phyloP scores from a whole-genome alignment of 352 stramenopile genomes.

The Pythium apleroticum region DNA sequence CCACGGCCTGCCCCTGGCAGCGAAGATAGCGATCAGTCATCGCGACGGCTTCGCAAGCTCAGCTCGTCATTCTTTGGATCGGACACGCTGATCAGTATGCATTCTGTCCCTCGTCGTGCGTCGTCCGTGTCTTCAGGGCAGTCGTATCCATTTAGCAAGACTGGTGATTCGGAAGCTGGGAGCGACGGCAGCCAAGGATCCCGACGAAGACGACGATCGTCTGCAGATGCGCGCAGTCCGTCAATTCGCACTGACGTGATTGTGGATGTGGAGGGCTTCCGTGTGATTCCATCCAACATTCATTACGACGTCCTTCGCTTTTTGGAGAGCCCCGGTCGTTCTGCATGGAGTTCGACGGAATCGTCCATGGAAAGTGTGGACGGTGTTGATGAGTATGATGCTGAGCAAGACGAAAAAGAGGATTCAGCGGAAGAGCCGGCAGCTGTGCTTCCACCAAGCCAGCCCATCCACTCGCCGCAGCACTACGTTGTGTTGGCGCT shows the following conservation, averaged over 20 bases:
- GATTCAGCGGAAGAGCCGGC: neutral
- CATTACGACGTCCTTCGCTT: slow-evolving; percentile 77
- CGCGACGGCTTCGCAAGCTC: slow-evolving; percentile 19
- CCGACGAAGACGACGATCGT: neutral
- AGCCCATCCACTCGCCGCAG: slow-evolving; percentile 29
- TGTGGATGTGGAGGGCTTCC: slow-evolving; percentile 73
- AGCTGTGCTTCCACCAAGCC: neutral
- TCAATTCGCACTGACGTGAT: slow-evolving; percentile 55
- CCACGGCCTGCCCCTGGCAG: slow-evolving; percentile 1
- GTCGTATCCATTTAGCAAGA: slow-evolving; percentile 17
- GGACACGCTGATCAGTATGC: slow-evolving; percentile 21
- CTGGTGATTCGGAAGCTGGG: slow-evolving; percentile 12
- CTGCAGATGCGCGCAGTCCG: slow-evolving; percentile 30
- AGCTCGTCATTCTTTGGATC: slow-evolving; percentile 30
- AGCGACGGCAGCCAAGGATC: slow-evolving; percentile 13
- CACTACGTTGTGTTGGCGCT: slow-evolving; percentile 42
- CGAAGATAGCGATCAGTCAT: slow-evolving; percentile 10
- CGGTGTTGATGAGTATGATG: neutral
- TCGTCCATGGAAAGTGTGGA: slow-evolving; percentile 2
- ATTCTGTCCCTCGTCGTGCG: slow-evolving; percentile 11
- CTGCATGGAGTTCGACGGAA: slow-evolving; percentile 10
- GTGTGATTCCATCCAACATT: slow-evolving; percentile 81
- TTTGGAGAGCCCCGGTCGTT: slow-evolving; percentile 39
- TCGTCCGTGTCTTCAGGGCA: slow-evolving; percentile 15
- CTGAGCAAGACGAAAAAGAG: slow-evolving; percentile 3